Conservation (phyloP, 768 basidiomycete species). For the Mycena galericulata region DNA sequence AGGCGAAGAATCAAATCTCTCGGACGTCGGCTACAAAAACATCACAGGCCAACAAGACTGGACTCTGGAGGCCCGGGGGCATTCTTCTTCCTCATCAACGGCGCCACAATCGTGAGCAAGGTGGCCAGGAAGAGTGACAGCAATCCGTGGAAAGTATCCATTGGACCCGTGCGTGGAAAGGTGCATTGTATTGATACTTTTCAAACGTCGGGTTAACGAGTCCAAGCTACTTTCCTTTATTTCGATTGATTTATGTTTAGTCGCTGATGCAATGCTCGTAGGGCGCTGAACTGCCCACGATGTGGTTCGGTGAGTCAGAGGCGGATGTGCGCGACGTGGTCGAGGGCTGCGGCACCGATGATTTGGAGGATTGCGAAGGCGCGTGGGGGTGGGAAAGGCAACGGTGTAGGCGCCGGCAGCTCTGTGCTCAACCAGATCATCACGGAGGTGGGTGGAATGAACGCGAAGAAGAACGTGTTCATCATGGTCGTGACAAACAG, state of each 20-base stretch:
- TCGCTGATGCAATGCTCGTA: conserved; percentile 43
- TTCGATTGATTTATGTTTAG: background rate
- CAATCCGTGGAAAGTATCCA: conserved; percentile 97
- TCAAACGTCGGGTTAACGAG: background rate
- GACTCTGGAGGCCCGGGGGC: too few relatives aligned
- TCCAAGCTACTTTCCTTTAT: conserved; percentile 72
- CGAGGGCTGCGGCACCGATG: conserved; percentile 99
- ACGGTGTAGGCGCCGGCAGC: conserved; percentile 96
- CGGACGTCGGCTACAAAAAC: conserved; percentile 98
- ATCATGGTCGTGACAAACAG: conserved; percentile 98
- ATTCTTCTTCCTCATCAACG: conserved; percentile 99
- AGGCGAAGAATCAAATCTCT: conserved; percentile 96
- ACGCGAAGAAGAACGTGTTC: conserved; percentile 98
- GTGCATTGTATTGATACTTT: conserved; percentile 50
- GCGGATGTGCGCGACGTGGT: conserved; percentile 99
- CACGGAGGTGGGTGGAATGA: conserved; percentile 99
- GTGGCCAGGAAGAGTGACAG: conserved; percentile 99
- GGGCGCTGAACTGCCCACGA: conserved; percentile 97
- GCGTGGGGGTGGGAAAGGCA: conserved; percentile 87
- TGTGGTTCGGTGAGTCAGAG: conserved; percentile 99
- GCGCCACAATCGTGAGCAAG: conserved; percentile 99
- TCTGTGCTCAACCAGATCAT: conserved; percentile 98
- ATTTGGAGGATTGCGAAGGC: conserved; percentile 98
- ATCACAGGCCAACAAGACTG: conserved; percentile 99
- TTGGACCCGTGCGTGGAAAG: conserved; percentile 99